Evolutionary conservation across 2,329 filamentous ascomycete species (phyloP), one percentile per base, ranked within the genome.

Genomic region (Ilyonectria robusta): DNA sequence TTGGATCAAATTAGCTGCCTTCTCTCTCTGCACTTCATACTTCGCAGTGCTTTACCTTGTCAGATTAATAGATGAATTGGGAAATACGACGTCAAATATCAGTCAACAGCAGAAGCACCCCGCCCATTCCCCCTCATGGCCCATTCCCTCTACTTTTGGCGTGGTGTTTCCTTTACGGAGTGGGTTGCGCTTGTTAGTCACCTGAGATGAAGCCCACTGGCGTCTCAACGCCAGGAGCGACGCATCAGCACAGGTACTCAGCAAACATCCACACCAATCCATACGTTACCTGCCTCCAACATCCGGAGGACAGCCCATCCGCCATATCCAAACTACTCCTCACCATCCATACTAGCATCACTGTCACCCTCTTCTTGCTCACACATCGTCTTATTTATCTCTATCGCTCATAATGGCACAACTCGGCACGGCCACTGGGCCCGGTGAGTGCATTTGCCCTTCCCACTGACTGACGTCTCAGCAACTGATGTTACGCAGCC

Each of bases 401-500:
- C 26, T 54, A 51, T 31, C 48, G 44, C 44, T 56, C 60, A 79
- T 75, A 72, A 70, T 78, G 65, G 66, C 69, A 26, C 40, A 53
- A 46, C 66, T 77, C 47, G 80, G 79, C 60, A 76, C 75, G 59
- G 77, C 80, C 51, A 81, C 79, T 33, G 85, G 85, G 40, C 74
- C 81, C 70, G 83, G 85, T 84, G 68, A 77, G 84, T 77, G 11
- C 29, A 35, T 31, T 29, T 23, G 6, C 29, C 40, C 31, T 53
- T 40, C 47, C 47, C 42, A 40, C 19, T 50, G 37, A 50, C 19
- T 6, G 23, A 54, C 35, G 19, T 15, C 40, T 19, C 50, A 51
- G 59, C 61, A 26, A 67, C 71, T 75, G 29, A 77, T 63, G 40
- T 35, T 59, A 40, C 33, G 10, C 75, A 94, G 88, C 84, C 66